phyloP scores from a whole-genome alignment of 306 rosid genomes.

The Cicer bijugum region DNA sequence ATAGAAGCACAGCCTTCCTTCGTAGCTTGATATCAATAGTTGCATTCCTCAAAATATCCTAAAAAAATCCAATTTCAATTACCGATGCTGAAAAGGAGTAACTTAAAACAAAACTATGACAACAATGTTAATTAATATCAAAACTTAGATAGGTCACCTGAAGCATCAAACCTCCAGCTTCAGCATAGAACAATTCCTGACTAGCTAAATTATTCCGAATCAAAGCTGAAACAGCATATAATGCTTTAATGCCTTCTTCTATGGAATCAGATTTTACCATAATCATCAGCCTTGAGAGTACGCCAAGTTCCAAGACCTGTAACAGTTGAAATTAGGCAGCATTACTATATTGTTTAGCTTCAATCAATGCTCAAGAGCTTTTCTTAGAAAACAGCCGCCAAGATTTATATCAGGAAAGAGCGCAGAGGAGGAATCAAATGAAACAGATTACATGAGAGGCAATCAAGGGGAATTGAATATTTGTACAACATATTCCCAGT shows the following conservation, averaged over 20 bases:
- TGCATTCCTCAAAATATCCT: constrained; percentile 72
- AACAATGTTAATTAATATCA: constrained; percentile 10
- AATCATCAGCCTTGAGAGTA: constrained; percentile 62
- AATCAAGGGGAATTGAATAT: background rate
- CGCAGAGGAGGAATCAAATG: background rate
- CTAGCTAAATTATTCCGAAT: constrained; percentile 61
- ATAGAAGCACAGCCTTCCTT: constrained; percentile 70
- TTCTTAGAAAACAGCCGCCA: background rate
- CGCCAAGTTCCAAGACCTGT: constrained; percentile 78
- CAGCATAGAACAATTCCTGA: constrained; percentile 70
- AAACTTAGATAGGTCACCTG: constrained; percentile 58
- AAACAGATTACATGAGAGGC: background rate
- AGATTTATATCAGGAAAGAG: constrained; percentile 1
- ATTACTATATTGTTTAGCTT: constrained; percentile 38
- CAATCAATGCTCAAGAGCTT: constrained; percentile 19
- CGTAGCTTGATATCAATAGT: constrained; percentile 67
- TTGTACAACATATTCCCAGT: background rate
- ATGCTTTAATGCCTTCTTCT: constrained; percentile 86
- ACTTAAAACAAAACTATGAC: background rate
- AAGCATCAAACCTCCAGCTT: constrained; percentile 66
- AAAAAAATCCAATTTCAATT: constrained; percentile 18
- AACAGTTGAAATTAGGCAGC: constrained; percentile 25
- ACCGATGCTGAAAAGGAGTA: constrained; percentile 11
- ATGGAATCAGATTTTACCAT: constrained; percentile 66
- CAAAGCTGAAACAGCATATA: constrained; percentile 88